A percentile compares a stretch with the other conserved stretches of the same genome.
These are phyloP conservation scores for Yamadazyma laniorum DNA, from an alignment of 805 yeast species.

Conservation along the genomic window DNA sequence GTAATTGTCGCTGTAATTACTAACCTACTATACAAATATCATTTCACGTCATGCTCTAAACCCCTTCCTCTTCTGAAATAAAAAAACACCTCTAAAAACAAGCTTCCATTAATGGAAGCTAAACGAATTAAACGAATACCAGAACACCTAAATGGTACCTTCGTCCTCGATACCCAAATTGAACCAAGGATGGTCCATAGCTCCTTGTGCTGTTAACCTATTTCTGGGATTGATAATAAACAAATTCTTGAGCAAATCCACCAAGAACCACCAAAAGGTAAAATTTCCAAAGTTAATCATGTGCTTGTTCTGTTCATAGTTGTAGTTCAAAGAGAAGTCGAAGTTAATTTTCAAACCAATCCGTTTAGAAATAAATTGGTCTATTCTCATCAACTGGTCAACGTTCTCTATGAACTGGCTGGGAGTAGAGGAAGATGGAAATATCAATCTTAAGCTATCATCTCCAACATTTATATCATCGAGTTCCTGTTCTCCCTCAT, in stretches of 20 bases:
- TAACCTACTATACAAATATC: too few species aligned
- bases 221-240: conserved; percentile 39
- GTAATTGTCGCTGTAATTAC: too few species aligned
- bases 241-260: conserved; percentile 38
- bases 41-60: too few species aligned
- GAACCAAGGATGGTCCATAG: conserved; percentile 48
- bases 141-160: conserved; percentile 29
- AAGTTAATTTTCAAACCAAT: conserved; percentile 40
- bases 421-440: conserved; percentile 40
- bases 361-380: conserved; percentile 41
- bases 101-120: too few species aligned
- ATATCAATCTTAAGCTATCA: conserved; percentile 31
- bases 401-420: conserved; percentile 39
- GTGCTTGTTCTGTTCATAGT: conserved; percentile 37
- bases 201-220: conserved; percentile 40
- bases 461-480: conserved; percentile 19
- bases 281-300: conserved; percentile 58
- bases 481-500: conserved; percentile 1
- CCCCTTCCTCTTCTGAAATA: too few species aligned
- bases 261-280: conserved; percentile 80
- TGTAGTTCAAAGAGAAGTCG: conserved; percentile 37
- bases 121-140: too few species aligned
- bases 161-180: conserved; percentile 47
- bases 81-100: too few species aligned
- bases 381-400: conserved; percentile 41